Percentiles rank a stretch among this genome's conserved stretches.
These are phyloP conservation scores for Graphiopsis chlorocephala DNA, from an alignment of 2,329 filamentous ascomycete genomes.

Conservation along the genomic window DNA sequence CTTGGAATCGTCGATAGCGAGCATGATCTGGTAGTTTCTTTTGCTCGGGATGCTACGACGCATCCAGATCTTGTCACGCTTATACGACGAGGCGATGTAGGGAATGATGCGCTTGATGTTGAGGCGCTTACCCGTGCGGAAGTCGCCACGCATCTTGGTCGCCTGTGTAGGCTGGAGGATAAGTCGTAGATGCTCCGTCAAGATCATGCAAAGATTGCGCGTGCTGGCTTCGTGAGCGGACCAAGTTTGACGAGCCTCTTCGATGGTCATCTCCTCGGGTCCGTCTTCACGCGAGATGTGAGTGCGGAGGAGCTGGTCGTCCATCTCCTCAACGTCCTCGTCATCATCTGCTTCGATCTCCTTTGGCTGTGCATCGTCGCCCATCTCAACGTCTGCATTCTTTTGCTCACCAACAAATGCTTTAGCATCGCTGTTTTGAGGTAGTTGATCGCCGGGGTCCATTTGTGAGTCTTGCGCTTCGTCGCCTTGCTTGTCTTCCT, in stretches of 20 bases:
- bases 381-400: slow-evolving; percentile 41
- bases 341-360: slow-evolving; percentile 36
- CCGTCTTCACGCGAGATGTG: slow-evolving; percentile 53
- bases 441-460: slow-evolving; percentile 21
- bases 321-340: slow-evolving; percentile 42
- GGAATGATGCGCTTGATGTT: slow-evolving; percentile 99
- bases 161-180: slow-evolving; percentile 93
- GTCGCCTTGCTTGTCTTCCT: slow-evolving; percentile 17
- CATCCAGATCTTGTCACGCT: slow-evolving; percentile 99
- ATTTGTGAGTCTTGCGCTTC: slow-evolving; percentile 39
- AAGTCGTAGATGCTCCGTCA: slow-evolving; percentile 91
- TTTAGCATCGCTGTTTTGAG: slow-evolving; percentile 36
- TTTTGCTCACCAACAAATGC: slow-evolving; percentile 47
- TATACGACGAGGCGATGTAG: slow-evolving; percentile 97
- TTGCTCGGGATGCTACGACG: slow-evolving; percentile 87
- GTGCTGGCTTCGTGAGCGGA: slow-evolving; percentile 78
- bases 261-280: slow-evolving; percentile 26
- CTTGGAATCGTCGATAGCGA: slow-evolving; percentile 93
- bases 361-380: slow-evolving; percentile 14
- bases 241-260: slow-evolving; percentile 74
- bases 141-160: slow-evolving; percentile 93
- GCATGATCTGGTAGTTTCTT: slow-evolving; percentile 92
- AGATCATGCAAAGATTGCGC: slow-evolving; percentile 77
- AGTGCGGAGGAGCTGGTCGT: slow-evolving; percentile 67
- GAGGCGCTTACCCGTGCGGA: slow-evolving; percentile 94